Conservation (phyloP, 768 basidiomycete species). For the Lactarius quietus region DNA sequence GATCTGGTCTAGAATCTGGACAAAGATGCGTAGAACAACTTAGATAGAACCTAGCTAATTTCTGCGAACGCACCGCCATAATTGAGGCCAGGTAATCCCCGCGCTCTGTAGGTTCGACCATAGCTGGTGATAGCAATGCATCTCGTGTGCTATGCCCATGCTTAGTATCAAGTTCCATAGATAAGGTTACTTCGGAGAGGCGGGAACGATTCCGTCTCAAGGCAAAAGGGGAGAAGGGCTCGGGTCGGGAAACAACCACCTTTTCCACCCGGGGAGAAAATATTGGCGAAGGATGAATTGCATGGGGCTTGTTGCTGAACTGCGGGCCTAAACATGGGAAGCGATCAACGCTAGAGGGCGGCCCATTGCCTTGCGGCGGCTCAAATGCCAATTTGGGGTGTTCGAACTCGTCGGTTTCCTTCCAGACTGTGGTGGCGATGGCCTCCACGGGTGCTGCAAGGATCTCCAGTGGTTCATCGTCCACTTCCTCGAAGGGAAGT, state of each 20-base stretch:
- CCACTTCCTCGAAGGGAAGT: neutral
- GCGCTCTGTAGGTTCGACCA: neutral
- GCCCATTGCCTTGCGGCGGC: neutral
- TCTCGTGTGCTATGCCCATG: neutral
- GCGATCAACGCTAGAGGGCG: neutral
- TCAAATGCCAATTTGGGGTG: neutral
- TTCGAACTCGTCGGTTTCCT: neutral
- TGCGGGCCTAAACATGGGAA: neutral
- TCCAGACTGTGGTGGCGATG: neutral
- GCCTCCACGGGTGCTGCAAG: neutral
- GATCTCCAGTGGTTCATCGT: neutral
- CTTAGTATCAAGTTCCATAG: neutral
- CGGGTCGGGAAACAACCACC: neutral
- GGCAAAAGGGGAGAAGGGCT: neutral
- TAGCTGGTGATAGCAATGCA: neutral
- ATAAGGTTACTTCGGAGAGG: neutral
- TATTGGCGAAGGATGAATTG: neutral
- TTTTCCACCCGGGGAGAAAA: neutral
- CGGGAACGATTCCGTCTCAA: neutral
- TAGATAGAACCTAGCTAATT: neutral
- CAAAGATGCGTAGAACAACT: neutral
- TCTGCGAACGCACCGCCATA: slow-evolving; percentile 7
- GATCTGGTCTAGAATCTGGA: slow-evolving; percentile 23
- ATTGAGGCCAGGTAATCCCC: slow-evolving; percentile 6
- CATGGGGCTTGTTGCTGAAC: neutral